A percentile compares a stretch with the other conserved stretches of the same genome.
Evolutionary conservation across 805 yeast genomes (phyloP).

Genomic region (Yarrowia sp.): DNA sequence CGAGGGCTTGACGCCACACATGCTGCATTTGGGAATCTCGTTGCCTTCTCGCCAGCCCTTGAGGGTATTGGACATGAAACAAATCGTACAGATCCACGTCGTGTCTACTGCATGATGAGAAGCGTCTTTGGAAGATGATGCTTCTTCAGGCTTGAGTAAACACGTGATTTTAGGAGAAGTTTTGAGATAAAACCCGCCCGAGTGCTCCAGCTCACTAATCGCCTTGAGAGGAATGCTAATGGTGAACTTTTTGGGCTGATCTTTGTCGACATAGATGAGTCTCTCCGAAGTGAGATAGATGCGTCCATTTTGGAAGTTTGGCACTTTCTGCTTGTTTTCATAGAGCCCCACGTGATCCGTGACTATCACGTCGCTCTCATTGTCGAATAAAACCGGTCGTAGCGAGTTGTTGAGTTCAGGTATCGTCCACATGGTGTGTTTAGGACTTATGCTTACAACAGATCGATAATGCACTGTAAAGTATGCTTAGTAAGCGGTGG

Average conservation of each 20-base stretch:
- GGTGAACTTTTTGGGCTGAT: constrained; percentile 53
- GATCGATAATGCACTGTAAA: neutral
- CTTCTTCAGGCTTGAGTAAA: constrained; percentile 49
- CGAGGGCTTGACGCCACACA: constrained; percentile 38
- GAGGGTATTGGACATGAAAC: constrained; percentile 69
- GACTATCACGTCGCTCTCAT: constrained; percentile 61
- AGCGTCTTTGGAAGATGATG: neutral
- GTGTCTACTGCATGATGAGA: constrained; percentile 32
- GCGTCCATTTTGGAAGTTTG: constrained; percentile 74
- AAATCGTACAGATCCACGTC: constrained; percentile 89
- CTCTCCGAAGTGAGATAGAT: constrained; percentile 77
- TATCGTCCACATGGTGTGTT: constrained; percentile 25
- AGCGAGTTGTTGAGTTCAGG: constrained; percentile 32
- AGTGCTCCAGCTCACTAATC: constrained; percentile 53
- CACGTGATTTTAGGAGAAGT: constrained; percentile 77
- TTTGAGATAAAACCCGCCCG: constrained; percentile 62
- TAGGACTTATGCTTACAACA: neutral
- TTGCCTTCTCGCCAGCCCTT: constrained; percentile 43
- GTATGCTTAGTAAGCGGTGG: constrained; percentile 1
- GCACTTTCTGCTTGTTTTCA: constrained; percentile 68
- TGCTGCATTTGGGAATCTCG: constrained; percentile 25
- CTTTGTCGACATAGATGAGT: constrained; percentile 73
- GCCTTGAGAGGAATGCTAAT: constrained; percentile 57
- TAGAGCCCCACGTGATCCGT: constrained; percentile 73
- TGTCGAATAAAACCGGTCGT: constrained; percentile 39